Percentiles rank a stretch among this genome's conserved stretches.
Evolutionary conservation across 2,329 filamentous ascomycete species (phyloP).

Genomic region (Talaromyces sp.): DNA sequence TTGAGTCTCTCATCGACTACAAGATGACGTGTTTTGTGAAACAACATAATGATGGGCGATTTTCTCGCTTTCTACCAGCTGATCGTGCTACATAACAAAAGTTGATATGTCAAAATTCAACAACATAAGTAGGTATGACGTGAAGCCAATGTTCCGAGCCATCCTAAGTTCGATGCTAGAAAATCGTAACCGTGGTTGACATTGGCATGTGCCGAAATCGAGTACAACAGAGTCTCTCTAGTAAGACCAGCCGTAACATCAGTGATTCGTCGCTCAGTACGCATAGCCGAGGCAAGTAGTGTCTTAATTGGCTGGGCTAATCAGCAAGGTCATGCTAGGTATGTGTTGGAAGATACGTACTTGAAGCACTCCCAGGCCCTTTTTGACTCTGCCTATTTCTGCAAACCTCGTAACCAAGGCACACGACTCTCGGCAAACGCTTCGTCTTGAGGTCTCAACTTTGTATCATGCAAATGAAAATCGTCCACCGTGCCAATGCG

Average conservation of each 20-base stretch:
- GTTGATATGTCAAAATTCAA: not conserved
- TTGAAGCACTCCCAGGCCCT: not conserved
- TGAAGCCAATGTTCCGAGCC: not conserved
- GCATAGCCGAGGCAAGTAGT: too few relatives aligned
- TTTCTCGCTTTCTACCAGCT: not conserved
- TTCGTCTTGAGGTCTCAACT: not conserved
- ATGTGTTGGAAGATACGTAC: not conserved
- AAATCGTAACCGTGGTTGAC: not conserved
- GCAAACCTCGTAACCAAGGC: not conserved
- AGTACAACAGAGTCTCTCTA: not conserved
- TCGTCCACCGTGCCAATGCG: slow-evolving; percentile 4
- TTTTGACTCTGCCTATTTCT: not conserved
- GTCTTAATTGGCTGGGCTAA: too few relatives aligned
- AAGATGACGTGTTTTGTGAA: slow-evolving; percentile 6
- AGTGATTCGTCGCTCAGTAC: too few relatives aligned
- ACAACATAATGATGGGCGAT: slow-evolving; percentile 1
- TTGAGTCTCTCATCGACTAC: not conserved
- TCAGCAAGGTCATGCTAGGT: not conserved
- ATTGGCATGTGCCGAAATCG: not conserved
- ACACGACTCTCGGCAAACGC: not conserved
- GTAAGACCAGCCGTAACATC: not conserved
- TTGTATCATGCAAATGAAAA: slow-evolving; percentile 4
- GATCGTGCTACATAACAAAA: not conserved
- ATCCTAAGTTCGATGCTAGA: not conserved
- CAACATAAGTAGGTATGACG: not conserved